phyloP scores from a whole-genome alignment of 345 rosid genomes.

The Leavenworthia alabamica region DNA sequence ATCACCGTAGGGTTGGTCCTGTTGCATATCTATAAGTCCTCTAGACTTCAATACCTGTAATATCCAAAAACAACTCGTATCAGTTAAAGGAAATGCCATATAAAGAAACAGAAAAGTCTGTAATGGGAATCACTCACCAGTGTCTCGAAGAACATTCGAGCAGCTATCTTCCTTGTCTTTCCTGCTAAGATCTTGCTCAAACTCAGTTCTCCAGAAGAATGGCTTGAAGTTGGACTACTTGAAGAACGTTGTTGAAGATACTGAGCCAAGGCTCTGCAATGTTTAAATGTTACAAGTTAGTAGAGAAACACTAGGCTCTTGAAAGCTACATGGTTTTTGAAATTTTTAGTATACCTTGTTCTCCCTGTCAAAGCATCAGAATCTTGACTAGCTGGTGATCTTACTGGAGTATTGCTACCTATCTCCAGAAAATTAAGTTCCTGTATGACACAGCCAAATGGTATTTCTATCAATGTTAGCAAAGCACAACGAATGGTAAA shows the following conservation, averaged over 20 bases:
- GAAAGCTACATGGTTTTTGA: neutral
- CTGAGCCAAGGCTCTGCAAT: slow-evolving; percentile 68
- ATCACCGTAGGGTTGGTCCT: slow-evolving; percentile 60
- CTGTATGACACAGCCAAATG: no score
- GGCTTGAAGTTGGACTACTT: slow-evolving; percentile 26
- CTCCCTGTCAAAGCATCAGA: slow-evolving; percentile 52
- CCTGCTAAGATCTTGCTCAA: slow-evolving; percentile 60
- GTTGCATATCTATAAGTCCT: slow-evolving; percentile 60
- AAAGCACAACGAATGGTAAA: neutral
- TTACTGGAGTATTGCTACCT: slow-evolving; percentile 41
- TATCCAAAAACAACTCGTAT: neutral
- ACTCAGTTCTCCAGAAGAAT: slow-evolving; percentile 40
- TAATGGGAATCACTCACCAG: slow-evolving; percentile 41
- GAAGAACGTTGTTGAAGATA: slow-evolving; percentile 53
- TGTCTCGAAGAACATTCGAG: slow-evolving; percentile 88
- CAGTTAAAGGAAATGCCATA: neutral
- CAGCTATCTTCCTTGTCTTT: slow-evolving; percentile 60
- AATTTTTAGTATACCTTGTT: slow-evolving; percentile 60
- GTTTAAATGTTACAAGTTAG: slow-evolving; percentile 4
- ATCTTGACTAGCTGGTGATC: slow-evolving; percentile 45
- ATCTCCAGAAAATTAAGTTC: slow-evolving; percentile 70
- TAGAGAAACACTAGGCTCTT: neutral
- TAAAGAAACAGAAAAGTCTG: neutral
- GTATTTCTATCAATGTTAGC: slow-evolving; percentile 3
- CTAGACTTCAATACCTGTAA: slow-evolving; percentile 73